Percentiles rank a stretch among this genome's conserved stretches.
Evolutionary conservation across 176 grass and related monocot genomes (phyloP).

Genomic region (Cenchrus purpureus): DNA sequence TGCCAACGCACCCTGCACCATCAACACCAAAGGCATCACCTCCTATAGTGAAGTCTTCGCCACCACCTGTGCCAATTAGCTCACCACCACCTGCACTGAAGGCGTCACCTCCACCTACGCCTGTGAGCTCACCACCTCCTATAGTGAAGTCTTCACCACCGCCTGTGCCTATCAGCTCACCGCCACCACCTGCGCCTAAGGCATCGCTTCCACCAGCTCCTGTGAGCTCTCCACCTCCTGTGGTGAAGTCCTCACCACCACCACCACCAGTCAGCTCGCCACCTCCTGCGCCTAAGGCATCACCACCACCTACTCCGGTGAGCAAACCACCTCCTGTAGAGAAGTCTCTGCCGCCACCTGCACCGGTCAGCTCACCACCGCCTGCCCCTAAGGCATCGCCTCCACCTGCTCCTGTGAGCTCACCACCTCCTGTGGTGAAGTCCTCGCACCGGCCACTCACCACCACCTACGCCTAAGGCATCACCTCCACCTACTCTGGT

Average conservation of each 20-base stretch:
- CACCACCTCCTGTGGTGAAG: background rate
- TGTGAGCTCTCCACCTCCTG: background rate
- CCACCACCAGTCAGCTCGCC: background rate
- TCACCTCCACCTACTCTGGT: background rate
- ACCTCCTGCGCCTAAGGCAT: background rate
- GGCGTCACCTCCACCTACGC: background rate
- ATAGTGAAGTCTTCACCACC: background rate
- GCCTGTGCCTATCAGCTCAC: background rate
- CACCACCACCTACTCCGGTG: background rate
- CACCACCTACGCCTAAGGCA: background rate
- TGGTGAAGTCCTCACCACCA: background rate
- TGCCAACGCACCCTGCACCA: background rate
- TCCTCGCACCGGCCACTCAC: background rate
- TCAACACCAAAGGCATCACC: background rate
- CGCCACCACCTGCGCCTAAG: background rate
- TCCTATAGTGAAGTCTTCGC: background rate
- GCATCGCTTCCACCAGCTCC: background rate
- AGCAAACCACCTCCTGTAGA: slow-evolving; percentile 2
- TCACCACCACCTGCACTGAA: background rate
- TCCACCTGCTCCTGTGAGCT: background rate
- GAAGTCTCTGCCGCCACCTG: background rate
- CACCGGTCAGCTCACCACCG: background rate
- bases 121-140: background rate
- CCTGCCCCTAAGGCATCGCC: background rate
- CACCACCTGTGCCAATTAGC: background rate